phyloP scores from a whole-genome alignment of 371 early-diverging fungal genomes.

The Chytridium lagenaria region DNA sequence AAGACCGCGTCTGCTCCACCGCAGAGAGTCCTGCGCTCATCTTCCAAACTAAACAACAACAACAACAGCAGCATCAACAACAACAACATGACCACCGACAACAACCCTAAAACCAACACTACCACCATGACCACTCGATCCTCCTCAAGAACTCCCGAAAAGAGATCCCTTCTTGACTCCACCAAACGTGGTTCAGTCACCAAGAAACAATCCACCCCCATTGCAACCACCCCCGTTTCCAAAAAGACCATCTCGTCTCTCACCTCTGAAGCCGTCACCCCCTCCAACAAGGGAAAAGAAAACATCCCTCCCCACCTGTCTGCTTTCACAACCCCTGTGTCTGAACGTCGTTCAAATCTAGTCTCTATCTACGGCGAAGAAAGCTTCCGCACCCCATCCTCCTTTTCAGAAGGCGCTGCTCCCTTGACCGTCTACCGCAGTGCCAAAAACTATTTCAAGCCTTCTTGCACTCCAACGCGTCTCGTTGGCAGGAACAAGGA shows the following conservation, averaged over 20 bases:
- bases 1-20: too few species aligned
- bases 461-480: constrained; percentile 67
- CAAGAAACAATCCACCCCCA: not conserved
- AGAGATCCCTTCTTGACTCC: not conserved
- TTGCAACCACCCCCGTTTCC: not conserved
- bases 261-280: not conserved
- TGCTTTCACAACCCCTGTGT: not conserved
- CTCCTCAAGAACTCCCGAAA: not conserved
- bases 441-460: constrained; percentile 68
- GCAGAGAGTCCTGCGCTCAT: not conserved
- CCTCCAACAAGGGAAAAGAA: not conserved
- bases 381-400: constrained; percentile 9
- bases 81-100: too few species aligned
- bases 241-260: not conserved
- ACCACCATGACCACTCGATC: too few species aligned
- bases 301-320: not conserved
- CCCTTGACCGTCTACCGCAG: constrained; percentile 45
- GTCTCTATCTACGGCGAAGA: not conserved
- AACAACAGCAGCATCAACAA: too few species aligned
- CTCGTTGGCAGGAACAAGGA: constrained; percentile 79
- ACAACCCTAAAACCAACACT: too few species aligned
- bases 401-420: not conserved
- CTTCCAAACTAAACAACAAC: not conserved
- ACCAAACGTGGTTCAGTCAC: not conserved
- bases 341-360: not conserved